Base-by-base conservation (phyloP, 2,329 filamentous ascomycete species). In the Sclerotinia borealis region DNA sequence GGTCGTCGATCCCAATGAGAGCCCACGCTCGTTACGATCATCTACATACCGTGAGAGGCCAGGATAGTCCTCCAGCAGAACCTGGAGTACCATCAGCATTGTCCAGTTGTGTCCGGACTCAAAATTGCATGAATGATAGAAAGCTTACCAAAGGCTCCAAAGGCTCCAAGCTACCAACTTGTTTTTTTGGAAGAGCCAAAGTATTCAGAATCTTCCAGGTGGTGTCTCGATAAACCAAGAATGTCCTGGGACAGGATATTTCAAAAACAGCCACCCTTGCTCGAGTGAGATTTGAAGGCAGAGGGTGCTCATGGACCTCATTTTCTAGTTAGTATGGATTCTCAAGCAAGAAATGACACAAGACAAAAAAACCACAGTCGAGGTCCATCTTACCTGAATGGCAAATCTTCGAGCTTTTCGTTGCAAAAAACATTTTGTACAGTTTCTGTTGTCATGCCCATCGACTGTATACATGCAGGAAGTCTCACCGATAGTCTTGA, bases 261-360 rank as follows among this genome's bases (percentile, higher is more conserved):
- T 87, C 84, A 58, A 86, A 84, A 0, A 86, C 66, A 0, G 82
- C 72, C 0, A 75, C 76, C 37, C 79, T 78, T n/a, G 74, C 74
- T 11, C 76, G 68, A 2, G 71, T 64, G 0, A 69, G 52, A 2
- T 75, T 63, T 0, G 58, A 45, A 2, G 83, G 83, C 0, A 86
- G 73, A 1, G 78, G 80, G 59, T 80, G 74, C 67, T 86, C 84
- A 48, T 81, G 77, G 2, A 80, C 71, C 37, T 58, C 3, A n/a
- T 10, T 3, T 47, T 15, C 15, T 7, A 25, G 29, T 25, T 22
- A 47, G 29, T 4, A 47, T 31, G 10, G 3, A 22, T 13, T 13
- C 7, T 5, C 13, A 0, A 43, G n/a, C 9, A 36, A 36, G 5
- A 34, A 29, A 3, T 51, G 19, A 17, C n/a, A 9, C 13, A 22